These are phyloP conservation scores for Leccinum pallidistipes DNA, from an alignment of 1,284 basidiomycete species.

Conservation along the genomic window DNA sequence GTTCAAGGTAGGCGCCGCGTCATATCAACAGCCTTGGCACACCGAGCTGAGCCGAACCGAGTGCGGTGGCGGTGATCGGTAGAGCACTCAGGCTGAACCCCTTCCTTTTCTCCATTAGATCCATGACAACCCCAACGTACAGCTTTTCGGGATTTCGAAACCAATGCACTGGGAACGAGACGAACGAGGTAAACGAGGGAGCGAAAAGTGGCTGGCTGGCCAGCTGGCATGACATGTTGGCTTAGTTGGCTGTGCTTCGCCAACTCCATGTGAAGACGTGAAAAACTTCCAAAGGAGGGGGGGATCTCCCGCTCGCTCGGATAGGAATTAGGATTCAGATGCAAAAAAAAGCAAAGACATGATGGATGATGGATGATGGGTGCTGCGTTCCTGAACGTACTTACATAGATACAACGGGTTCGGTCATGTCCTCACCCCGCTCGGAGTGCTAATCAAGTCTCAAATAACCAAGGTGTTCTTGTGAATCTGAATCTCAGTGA, in stretches of 20 bases:
- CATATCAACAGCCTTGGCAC: background rate
- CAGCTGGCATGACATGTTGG: background rate
- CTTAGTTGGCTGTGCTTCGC: background rate
- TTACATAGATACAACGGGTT: background rate
- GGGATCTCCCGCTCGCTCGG: background rate
- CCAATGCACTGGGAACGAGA: background rate
- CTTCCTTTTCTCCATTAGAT: background rate
- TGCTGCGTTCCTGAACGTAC: background rate
- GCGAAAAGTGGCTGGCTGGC: background rate
- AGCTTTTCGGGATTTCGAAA: background rate
- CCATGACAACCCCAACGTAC: background rate
- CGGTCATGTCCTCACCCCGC: background rate
- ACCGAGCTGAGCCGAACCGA: background rate
- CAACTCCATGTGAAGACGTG: background rate
- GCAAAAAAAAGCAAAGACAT: background rate
- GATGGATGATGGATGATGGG: background rate
- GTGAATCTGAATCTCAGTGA: background rate
- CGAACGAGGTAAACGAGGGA: background rate
- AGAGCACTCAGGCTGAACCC: background rate
- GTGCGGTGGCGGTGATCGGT: background rate
- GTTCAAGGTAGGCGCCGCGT: background rate
- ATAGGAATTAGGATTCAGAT: background rate
- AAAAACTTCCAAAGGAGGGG: background rate
- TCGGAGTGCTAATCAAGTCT: background rate
- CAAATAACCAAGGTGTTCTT: background rate